phyloP scores from a whole-genome alignment of 164 flowering plant species.

The Magnolia officinalis region DNA sequence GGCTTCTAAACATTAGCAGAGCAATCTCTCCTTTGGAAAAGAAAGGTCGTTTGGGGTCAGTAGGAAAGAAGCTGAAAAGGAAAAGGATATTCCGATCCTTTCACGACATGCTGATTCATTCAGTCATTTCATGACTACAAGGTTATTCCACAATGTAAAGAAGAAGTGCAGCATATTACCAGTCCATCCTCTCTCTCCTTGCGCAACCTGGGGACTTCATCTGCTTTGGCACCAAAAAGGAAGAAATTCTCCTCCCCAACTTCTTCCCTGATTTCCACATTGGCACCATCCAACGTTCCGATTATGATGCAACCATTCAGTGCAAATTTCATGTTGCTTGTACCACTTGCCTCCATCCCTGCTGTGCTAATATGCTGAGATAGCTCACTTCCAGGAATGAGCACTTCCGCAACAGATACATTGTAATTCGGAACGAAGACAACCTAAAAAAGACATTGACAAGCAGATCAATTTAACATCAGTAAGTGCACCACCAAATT shows the following conservation, averaged over 20 bases:
- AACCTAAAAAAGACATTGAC: constrained; percentile 46
- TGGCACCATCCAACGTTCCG: constrained; percentile 98
- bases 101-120: too few relatives aligned
- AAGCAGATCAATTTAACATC: neutral
- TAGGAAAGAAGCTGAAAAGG: too few relatives aligned
- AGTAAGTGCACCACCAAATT: neutral
- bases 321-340: constrained; percentile 98
- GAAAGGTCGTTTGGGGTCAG: too few relatives aligned
- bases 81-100: too few relatives aligned
- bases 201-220: constrained; percentile 80
- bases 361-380: constrained; percentile 99
- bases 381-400: constrained; percentile 96
- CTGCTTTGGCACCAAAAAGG: constrained; percentile 93
- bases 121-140: neutral
- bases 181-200: constrained; percentile 89
- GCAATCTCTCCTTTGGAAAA: too few relatives aligned
- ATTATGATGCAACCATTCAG: constrained; percentile 95
- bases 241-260: constrained; percentile 89
- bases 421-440: constrained; percentile 96
- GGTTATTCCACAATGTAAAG: neutral
- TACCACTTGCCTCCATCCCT: constrained; percentile 99
- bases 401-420: constrained; percentile 92
- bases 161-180: constrained; percentile 36
- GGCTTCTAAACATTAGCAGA: too few relatives aligned
- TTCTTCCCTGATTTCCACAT: constrained; percentile 96